These are phyloP conservation scores for Phytophthora pistaciae DNA, from an alignment of 352 stramenopile species.

Conservation along the genomic window DNA sequence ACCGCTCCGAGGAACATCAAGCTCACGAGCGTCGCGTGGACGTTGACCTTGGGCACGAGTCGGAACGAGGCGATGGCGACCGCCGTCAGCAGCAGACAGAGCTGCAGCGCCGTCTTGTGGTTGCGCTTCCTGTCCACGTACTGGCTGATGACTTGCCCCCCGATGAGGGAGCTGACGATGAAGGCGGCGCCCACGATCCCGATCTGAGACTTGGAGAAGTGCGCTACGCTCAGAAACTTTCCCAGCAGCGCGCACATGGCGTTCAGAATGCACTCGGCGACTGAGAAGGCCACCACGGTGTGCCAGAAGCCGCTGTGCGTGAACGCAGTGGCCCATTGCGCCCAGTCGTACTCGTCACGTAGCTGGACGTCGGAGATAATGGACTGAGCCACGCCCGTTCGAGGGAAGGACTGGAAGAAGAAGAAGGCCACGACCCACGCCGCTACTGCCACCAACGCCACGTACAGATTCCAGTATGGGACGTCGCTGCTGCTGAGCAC, in stretches of 20 bases:
- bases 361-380: constrained; percentile 67
- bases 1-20: constrained; percentile 63
- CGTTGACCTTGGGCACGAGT: constrained; percentile 43
- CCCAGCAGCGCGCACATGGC: constrained; percentile 75
- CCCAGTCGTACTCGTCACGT: constrained; percentile 77
- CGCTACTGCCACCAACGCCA: constrained; percentile 44
- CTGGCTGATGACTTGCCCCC: constrained; percentile 70
- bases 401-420: constrained; percentile 61
- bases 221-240: constrained; percentile 70
- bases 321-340: constrained; percentile 74
- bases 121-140: constrained; percentile 72
- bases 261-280: constrained; percentile 77
- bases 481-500: constrained; percentile 47
- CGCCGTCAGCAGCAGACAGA: constrained; percentile 64
- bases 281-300: constrained; percentile 68
- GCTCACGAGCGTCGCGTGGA: constrained; percentile 47
- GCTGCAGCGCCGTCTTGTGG: constrained; percentile 63
- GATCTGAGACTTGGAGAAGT: constrained; percentile 73
- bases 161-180: constrained; percentile 76
- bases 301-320: constrained; percentile 68
- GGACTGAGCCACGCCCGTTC: constrained; percentile 45
- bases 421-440: constrained; percentile 36
- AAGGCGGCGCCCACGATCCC: constrained; percentile 74
- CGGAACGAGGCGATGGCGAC: constrained; percentile 57
- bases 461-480: constrained; percentile 54